phyloP scores from a whole-genome alignment of 163 green algal species.

The Trebouxia gelatinosa region DNA sequence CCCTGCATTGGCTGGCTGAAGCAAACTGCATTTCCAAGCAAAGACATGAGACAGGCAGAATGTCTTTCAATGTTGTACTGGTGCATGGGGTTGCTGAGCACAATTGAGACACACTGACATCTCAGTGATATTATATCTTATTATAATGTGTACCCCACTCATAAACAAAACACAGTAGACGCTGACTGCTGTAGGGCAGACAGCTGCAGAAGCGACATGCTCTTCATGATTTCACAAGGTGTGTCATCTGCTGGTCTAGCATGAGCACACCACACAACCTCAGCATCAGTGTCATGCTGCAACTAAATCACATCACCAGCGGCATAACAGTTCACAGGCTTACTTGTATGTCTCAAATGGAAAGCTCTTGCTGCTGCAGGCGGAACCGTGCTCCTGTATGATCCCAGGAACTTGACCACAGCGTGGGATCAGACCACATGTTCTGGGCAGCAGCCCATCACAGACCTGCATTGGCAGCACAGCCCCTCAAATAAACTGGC shows the following conservation, averaged over 20 bases:
- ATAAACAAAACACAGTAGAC: too few relatives aligned
- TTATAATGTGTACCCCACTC: too few relatives aligned
- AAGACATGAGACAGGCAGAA: not conserved
- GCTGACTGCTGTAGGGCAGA: too few relatives aligned
- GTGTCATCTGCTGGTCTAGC: not conserved
- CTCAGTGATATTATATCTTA: too few relatives aligned
- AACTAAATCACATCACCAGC: not conserved
- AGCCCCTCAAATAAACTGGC: not conserved
- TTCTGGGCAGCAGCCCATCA: not conserved
- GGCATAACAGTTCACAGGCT: not conserved
- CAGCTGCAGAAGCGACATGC: not conserved
- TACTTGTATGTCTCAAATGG: too few relatives aligned
- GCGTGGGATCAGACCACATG: conserved; percentile 9
- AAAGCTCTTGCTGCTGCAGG: conserved; percentile 7
- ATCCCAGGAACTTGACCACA: conserved; percentile 1
- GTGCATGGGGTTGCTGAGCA: too few relatives aligned
- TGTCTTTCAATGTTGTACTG: too few relatives aligned
- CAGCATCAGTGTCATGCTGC: not conserved
- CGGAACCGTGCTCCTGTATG: conserved; percentile 6
- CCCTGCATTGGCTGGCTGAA: not conserved
- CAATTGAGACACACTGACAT: too few relatives aligned
- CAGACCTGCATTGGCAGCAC: conserved; percentile 19
- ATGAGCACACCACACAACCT: not conserved
- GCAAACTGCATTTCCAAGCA: not conserved
- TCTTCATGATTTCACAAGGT: not conserved